A percentile compares a stretch with the other conserved stretches of the same genome.
Conservation (phyloP, 306 rosid genomes). For the Dalbergia oliveri region DNA sequence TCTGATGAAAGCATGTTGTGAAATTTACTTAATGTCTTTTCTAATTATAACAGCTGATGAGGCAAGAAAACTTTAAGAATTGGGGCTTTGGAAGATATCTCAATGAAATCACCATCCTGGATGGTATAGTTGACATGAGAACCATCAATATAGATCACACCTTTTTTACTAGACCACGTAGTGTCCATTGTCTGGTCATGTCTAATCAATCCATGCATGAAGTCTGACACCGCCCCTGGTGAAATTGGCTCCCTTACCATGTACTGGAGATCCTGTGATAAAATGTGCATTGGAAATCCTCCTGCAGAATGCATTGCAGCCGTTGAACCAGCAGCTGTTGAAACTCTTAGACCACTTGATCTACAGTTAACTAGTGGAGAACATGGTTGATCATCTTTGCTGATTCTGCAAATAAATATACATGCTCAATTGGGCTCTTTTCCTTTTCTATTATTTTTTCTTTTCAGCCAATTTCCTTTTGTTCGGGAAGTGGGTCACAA, state of each 20-base stretch:
- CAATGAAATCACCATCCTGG: conserved; percentile 68
- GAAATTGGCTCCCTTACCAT: conserved; percentile 93
- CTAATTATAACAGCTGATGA: conserved; percentile 46
- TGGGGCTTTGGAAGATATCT: conserved; percentile 80
- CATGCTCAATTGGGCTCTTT: conserved; percentile 29
- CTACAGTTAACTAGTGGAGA: conserved; percentile 68
- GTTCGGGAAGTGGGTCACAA: background rate
- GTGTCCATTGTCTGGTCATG: conserved; percentile 59
- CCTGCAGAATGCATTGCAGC: conserved; percentile 97
- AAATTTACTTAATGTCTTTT: conserved; percentile 35
- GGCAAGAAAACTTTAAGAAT: conserved; percentile 78
- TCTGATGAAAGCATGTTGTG: conserved; percentile 1
- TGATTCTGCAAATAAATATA: conserved; percentile 62
- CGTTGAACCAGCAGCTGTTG: conserved; percentile 92
- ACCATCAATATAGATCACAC: conserved; percentile 78
- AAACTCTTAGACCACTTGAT: conserved; percentile 92
- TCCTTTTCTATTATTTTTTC: background rate
- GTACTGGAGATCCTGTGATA: conserved; percentile 82
- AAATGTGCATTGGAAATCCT: conserved; percentile 76
- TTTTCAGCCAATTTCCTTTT: background rate
- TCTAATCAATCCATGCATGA: conserved; percentile 67
- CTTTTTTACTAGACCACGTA: conserved; percentile 70
- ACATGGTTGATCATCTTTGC: conserved; percentile 55
- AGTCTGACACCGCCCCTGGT: conserved; percentile 52
- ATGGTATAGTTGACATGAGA: conserved; percentile 65